phyloP scores from a whole-genome alignment of 371 early-diverging fungal genomes.

The Circinella umbellata region DNA sequence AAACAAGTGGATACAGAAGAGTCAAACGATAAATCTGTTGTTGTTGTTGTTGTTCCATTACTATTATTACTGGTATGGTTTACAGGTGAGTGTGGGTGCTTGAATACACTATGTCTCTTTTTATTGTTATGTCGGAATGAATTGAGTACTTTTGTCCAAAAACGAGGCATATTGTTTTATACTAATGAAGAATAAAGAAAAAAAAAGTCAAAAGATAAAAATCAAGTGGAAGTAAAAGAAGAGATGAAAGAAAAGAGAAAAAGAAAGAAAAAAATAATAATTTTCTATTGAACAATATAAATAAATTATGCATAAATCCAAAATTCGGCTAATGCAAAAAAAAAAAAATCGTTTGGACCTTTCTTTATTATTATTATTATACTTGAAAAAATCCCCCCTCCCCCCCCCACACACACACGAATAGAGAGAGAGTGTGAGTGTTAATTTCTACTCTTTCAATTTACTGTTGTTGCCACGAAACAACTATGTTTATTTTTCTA shows the following conservation, averaged over 20 bases:
- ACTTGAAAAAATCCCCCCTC: too few relatives aligned
- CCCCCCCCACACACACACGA: too few relatives aligned
- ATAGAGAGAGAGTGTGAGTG: too few relatives aligned
- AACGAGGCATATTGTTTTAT: not conserved
- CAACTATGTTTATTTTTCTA: too few relatives aligned
- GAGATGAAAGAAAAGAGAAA: not conserved
- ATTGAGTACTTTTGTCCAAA: constrained; percentile 6
- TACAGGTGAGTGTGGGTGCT: too few relatives aligned
- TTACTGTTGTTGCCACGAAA: too few relatives aligned
- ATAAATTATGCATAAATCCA: not conserved
- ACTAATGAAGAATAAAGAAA: too few relatives aligned
- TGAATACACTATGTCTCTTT: not conserved
- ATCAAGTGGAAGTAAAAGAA: too few relatives aligned
- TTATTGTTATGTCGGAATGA: not conserved
- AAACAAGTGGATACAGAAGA: constrained; percentile 4
- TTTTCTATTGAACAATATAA: not conserved
- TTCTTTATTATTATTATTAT: not conserved
- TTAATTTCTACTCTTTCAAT: too few relatives aligned
- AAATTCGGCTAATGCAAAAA: constrained; percentile 14
- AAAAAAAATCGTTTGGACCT: constrained; percentile 1
- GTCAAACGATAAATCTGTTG: not conserved
- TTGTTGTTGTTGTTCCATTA: not conserved
- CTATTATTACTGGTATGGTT: too few relatives aligned
- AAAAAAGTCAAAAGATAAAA: too few relatives aligned
- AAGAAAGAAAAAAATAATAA: not conserved